Conservation (phyloP, 2,329 filamentous ascomycete species). For the Trichoderma cornu-damae region DNA sequence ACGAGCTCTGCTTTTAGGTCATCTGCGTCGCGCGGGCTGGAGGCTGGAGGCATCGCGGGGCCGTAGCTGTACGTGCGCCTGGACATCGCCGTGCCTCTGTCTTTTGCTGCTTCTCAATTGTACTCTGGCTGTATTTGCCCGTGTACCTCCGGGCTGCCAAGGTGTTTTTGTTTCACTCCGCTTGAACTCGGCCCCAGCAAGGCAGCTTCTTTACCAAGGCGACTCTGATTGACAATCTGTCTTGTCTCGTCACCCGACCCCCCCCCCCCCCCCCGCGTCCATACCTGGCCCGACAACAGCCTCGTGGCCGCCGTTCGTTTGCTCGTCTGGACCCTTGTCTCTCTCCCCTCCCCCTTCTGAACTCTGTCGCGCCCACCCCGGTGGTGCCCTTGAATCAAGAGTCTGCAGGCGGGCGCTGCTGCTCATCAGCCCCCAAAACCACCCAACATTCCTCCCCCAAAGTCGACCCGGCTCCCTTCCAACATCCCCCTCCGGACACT, state of each 20-base stretch:
- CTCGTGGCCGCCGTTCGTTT: neutral
- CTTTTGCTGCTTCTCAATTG: neutral
- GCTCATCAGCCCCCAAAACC: constrained; percentile 65
- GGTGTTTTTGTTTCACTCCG: constrained; percentile 2
- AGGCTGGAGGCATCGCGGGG: constrained; percentile 6
- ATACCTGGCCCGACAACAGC: constrained; percentile 2
- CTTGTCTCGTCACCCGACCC: constrained; percentile 14
- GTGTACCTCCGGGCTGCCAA: constrained; percentile 11
- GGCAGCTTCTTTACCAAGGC: neutral
- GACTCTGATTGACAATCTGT: constrained; percentile 16
- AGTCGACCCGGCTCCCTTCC: constrained; percentile 63
- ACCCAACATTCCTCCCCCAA: constrained; percentile 81
- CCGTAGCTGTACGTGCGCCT: constrained; percentile 3
- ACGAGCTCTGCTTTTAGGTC: constrained; percentile 17
- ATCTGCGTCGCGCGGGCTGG: constrained; percentile 17
- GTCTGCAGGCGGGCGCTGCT: constrained; percentile 63
- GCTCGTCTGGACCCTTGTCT: constrained; percentile 6
- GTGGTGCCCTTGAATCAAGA: constrained; percentile 25
- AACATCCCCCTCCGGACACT: constrained; percentile 85
- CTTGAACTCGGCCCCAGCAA: constrained; percentile 6
- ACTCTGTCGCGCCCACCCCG: constrained; percentile 19
- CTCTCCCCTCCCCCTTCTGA: neutral
- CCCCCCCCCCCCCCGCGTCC: too few relatives aligned
- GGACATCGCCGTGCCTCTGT: constrained; percentile 1
- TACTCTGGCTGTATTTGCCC: neutral